Evolutionary conservation across 2,329 filamentous ascomycete species (phyloP), one percentile per base, ranked within the genome.

Genomic region (Colletotrichum tanaceti): DNA sequence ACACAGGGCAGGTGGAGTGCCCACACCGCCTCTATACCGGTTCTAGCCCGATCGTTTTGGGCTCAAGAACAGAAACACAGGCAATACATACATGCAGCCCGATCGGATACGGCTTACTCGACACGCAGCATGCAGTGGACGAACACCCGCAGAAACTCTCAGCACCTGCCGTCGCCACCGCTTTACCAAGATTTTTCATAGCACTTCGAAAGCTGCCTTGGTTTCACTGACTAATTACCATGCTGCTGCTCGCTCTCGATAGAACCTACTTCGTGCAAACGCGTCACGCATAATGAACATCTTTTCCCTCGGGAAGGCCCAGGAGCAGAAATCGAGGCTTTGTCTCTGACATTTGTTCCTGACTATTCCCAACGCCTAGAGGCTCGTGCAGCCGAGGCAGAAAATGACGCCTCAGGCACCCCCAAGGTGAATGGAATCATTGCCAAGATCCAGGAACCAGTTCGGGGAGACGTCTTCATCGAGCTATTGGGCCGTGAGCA

Each of bases 271-370:
- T 63, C 53, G 64, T 68, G 39, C 53, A 32, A 24, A 18, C 18
- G 35, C 57, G 49, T 61, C 57, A 35, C 28, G 28, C 57, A 32
- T 32, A 53, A 52, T 35, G 49, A 67, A 57, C 38, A 62, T n/a
- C 49, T 52, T 35, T 3, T 9, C 32, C 24, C n/a, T n/a, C 41
- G 49, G 50, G 52, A 68, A 62, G 22, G 63, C 57, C 41, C 58
- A 49, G 39, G 67, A 67, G 63, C 63, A 68, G 28, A 32, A 63
- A 49, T 49, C 67, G 58, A 63, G 44, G 67, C 67, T 58, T 58
- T 63, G 63, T 70, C 58, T 68, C 63, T 63, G 67, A 63, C 67
- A 70, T 18, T 38, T 70, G 63, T 70, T 70, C 67, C 67, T 70
- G 67, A 68, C 67, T 68, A 70, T 68, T 63, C 52, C 67, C 63